Percentiles rank a stretch among this genome's conserved stretches.
Conservation (phyloP, 306 rosid species). For the Arachis hypogaea region DNA sequence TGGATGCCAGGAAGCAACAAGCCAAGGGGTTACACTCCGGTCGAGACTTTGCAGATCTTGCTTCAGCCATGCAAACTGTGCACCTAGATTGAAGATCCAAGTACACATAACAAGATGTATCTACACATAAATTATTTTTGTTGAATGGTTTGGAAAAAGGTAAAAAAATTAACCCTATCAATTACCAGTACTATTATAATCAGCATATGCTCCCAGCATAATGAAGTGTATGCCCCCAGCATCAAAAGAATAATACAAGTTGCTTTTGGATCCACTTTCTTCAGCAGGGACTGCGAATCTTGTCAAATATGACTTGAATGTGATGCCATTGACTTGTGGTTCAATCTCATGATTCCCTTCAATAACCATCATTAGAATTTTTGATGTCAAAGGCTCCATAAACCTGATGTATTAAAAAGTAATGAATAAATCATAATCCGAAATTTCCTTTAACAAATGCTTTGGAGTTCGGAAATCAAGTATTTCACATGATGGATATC, state of each 20-base stretch:
- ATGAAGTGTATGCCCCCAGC: conserved; percentile 85
- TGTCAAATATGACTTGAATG: conserved; percentile 70
- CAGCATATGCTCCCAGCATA: conserved; percentile 89
- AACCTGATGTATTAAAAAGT: conserved; percentile 55
- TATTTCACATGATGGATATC: conserved; percentile 1
- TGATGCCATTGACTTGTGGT: conserved; percentile 77
- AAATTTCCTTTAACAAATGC: too few relatives aligned
- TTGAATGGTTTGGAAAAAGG: background rate
- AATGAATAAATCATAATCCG: conserved; percentile 2
- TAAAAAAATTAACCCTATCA: conserved; percentile 32
- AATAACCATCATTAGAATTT: conserved; percentile 84
- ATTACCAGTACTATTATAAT: conserved; percentile 76
- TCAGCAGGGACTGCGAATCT: conserved; percentile 79
- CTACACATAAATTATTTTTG: conserved; percentile 7
- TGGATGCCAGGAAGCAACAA: conserved; percentile 83
- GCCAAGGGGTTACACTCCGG: conserved; percentile 78
- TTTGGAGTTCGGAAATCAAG: conserved; percentile 8
- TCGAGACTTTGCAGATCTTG: conserved; percentile 57
- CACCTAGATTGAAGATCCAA: conserved; percentile 57
- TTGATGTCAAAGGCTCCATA: conserved; percentile 82
- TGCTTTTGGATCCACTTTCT: conserved; percentile 77
- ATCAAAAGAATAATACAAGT: conserved; percentile 83
- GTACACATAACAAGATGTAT: conserved; percentile 2
- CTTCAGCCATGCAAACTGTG: conserved; percentile 84
- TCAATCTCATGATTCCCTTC: conserved; percentile 98